Conservation (phyloP, 2,329 filamentous ascomycete genomes). For the Fusarium sublunatum region DNA sequence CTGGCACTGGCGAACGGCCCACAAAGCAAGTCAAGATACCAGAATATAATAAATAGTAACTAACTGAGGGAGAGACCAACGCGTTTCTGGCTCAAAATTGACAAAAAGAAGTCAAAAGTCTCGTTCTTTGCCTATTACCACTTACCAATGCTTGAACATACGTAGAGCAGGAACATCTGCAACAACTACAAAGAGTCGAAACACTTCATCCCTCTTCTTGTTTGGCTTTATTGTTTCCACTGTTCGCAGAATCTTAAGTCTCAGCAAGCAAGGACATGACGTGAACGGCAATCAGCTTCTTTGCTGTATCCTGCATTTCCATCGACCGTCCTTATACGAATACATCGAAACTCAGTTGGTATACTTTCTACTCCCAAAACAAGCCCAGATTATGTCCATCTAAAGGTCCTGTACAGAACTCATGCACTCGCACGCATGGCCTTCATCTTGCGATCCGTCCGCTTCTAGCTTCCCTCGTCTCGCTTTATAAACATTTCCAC, state of each 20-base stretch:
- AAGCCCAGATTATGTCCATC: conserved; percentile 24
- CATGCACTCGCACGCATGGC: conserved; percentile 28
- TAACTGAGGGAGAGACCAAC: neutral
- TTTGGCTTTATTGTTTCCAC: neutral
- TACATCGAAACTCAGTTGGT: conserved; percentile 21
- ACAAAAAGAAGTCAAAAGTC: neutral
- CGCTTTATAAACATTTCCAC: conserved; percentile 73
- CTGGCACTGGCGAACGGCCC: conserved; percentile 1
- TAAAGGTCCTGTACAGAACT: conserved; percentile 6
- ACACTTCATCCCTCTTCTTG: neutral
- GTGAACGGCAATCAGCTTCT: neutral
- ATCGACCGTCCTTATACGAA: conserved; percentile 5
- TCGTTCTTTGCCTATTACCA: neutral
- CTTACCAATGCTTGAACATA: neutral
- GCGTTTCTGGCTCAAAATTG: neutral
- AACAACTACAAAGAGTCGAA: neutral
- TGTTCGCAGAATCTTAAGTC: neutral
- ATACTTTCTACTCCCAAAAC: conserved; percentile 20
- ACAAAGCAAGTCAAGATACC: neutral
- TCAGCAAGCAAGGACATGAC: no score
- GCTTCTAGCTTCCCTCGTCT: conserved; percentile 50
- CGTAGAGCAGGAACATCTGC: neutral
- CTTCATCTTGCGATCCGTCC: conserved; percentile 25
- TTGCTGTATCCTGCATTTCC: conserved; percentile 7
- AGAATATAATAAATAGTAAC: neutral